Evolutionary conservation across 345 rosid genomes (phyloP), one percentile per base, ranked within the genome.

Genomic region (Cardamine resedifolia): DNA sequence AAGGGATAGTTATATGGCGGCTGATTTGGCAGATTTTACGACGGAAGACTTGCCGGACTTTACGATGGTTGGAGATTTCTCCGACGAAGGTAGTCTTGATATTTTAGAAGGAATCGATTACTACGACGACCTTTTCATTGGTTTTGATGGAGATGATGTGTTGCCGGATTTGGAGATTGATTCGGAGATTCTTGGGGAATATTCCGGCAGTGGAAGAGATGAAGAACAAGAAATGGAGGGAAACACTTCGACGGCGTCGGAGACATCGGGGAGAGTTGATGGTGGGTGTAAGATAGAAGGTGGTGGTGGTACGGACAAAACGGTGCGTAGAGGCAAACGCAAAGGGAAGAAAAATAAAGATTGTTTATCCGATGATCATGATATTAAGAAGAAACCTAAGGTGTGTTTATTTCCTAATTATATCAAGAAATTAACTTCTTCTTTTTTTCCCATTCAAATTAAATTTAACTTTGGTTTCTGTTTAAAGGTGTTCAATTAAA

Each of bases 141-240:
- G 89, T 3, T 82, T 93, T 19, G 62, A 84, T 41, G 90, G 80
- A 23, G 89, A 78, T 5, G 93, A 85, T 55, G 70, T 67, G 59
- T 63, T 86, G 20, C 92, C 95, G 2, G 96, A 85, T 51, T 77
- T 89, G 90, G 97, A 90, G 80, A 78, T 87, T 80, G 92, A 81
- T 66, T 77, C 83, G 1, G 97, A 88, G 66, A 76, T 87, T 62
- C 82, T 88, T 7, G 87, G 87, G 0, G 96, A 91, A 21, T 82
- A 82, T 70, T 85, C 92, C 36, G 62, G 76, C 8, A 49, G 85
- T n/a, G 79, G 85, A 2, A 81, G 84, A 3, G 91, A 89, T 64
- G 92, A 89, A 27, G 84, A 76, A n/a, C 79, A 83, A 9, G 87
- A 87, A 44, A 53, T 66, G 45, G 88, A 86, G 34, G 69, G 81